A percentile compares a stretch with the other conserved stretches of the same genome.
Evolutionary conservation across 768 basidiomycete species (phyloP).

Genomic region (Auriscalpium microsporum): DNA sequence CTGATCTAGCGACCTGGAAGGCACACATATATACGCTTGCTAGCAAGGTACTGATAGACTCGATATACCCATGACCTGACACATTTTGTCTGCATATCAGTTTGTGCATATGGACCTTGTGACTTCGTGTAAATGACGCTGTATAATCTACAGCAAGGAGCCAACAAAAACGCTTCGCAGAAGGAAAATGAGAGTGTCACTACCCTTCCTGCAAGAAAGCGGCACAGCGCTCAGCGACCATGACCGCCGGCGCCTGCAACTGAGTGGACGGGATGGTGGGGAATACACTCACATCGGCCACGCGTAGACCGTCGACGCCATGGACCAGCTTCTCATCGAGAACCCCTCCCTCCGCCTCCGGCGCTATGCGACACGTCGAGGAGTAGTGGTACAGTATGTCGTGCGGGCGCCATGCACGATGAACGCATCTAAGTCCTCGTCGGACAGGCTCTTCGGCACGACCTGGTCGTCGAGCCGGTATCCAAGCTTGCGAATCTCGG

Average conservation of each 20-base stretch:
- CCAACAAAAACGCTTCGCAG: no score
- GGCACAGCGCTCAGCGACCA: constrained; percentile 33
- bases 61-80: no score
- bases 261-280: constrained; percentile 26
- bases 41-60: no score
- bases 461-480: constrained; percentile 20
- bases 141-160: no score
- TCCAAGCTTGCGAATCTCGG: constrained; percentile 18
- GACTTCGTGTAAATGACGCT: no score
- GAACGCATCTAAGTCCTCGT: constrained; percentile 25
- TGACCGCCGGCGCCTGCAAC: constrained; percentile 25
- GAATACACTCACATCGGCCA: not conserved
- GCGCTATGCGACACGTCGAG: constrained; percentile 31
- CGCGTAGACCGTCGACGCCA: constrained; percentile 22
- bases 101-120: no score
- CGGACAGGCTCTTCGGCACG: constrained; percentile 21
- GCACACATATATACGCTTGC: no score
- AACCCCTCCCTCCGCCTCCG: constrained; percentile 27
- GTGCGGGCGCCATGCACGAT: constrained; percentile 18
- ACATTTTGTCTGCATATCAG: no score
- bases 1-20: no score
- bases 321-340: constrained; percentile 42
- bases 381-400: constrained; percentile 30
- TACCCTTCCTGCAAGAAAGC: constrained; percentile 18
- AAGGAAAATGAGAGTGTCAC: no score